Base-by-base conservation (phyloP, 2,329 filamentous ascomycete genomes). In the Polytolypa hystricis region DNA sequence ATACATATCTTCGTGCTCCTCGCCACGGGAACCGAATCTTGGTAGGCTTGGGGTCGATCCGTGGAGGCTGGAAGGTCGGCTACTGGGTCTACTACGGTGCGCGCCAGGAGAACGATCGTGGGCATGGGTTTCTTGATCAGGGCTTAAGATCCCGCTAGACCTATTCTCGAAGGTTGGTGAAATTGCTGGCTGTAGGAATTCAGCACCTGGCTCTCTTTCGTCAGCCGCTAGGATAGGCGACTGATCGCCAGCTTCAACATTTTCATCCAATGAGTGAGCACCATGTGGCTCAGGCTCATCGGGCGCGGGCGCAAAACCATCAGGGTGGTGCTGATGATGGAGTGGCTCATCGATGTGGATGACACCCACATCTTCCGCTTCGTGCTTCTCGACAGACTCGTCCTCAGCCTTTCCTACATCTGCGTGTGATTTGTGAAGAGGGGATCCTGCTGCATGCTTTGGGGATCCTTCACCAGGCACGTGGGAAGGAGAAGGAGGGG, bases 141-240 rank as follows among this genome's bases (percentile, higher is more conserved):
- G 37, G 32, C 66, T 60, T 31, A 74, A 77, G 47, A 70, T 71
- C 11, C 67, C 68, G 49, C 71, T 79, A 34, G 69, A 69, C 40
- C 73, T 74, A 35, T 74, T 71, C 45, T 82, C 77, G 33, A 77
- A 67, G 26, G 74, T 69, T 9, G 84, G 84, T n/a, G 80, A 81
- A 19, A 96, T 74, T 10, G 87, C 91, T 15, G 91, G 84, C 35
- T 83, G 77, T 52, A 84, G 69, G 47, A 74, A 77, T 38, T 79
- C 80, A 10, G 71, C 70, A 21, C 73, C 71, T 1, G 77, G 74
- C 37, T 82, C 74, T 19, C 93, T 71, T 60, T 96, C 86, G 53
- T 96, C 91, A 1, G 83, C 72, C 5, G 91, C 91, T 34, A 98
- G 66, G 45, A 98, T 94, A 0, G 89, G 87, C 18, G 79, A 77